Evolutionary conservation across 2,329 filamentous ascomycete species (phyloP), one percentile per base, ranked within the genome.

Genomic region (Metarhizium album): DNA sequence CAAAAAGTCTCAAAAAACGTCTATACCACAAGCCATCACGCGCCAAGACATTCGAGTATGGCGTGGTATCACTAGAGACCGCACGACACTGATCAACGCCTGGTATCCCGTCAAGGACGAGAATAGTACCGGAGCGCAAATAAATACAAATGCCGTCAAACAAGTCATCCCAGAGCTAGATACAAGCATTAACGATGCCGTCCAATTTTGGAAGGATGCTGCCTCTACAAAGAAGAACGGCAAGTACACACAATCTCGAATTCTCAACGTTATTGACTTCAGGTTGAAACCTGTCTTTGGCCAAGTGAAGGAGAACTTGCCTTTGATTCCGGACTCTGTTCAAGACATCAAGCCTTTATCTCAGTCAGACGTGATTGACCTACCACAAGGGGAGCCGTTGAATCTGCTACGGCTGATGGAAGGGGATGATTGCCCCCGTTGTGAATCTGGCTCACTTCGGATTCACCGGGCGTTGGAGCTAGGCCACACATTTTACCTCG

Each of bases 401-500:
- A 83, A 86, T 57, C 67, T 95, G 8, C 70, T 89, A 7, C 78
- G 79, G 52, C 78, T 85, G 18, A 72, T 72, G 46, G 68, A 82
- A 42, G 87, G 86, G 13, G 88, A 94, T 60, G 59, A 67, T 11
- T 98, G 93, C 60, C 81, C 87, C 0, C 73, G 75, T 38, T 98
- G 93, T 63, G 61, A 69, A 0, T 60, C 72, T 0, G 86, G 86
- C 0, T 71, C 66, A 2, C 72, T 97, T 22, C 74, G 73, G 42
- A 73, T 86, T 2, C 77, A 85, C 52, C 83, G 79, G 54, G 87
- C 90, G 7, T 84, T 97, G 47, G 93, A 98, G 68, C 76, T 97
- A 16, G 93, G 89, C 1, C 93, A 98, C 67, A 97, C 93, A 0
- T 98, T 98, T 69, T 84, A 94, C 65, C 82, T 98, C 1, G 90